Conservation (phyloP, 2,329 filamentous ascomycete species). For the Fusarium agapanthi region DNA sequence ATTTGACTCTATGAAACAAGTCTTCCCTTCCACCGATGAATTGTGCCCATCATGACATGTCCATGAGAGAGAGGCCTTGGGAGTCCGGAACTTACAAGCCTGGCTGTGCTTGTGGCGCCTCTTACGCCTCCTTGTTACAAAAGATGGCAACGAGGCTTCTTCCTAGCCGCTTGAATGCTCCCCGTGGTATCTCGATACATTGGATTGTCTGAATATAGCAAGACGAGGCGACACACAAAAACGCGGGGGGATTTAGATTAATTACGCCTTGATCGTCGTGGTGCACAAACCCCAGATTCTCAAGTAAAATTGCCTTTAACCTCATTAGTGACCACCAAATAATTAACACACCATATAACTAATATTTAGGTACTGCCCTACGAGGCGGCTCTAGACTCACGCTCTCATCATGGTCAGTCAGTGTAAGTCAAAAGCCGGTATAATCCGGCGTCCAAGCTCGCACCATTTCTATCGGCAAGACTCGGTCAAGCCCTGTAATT, state of each 20-base stretch:
- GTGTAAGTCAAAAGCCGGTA: not conserved
- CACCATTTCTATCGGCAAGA: constrained; percentile 18
- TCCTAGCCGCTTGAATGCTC: not conserved
- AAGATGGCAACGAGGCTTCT: not conserved
- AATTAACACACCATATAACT: not conserved
- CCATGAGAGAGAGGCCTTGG: not conserved
- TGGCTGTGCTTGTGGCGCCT: constrained; percentile 6
- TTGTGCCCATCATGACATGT: not conserved
- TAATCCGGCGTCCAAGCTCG: not conserved
- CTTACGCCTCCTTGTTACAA: not conserved
- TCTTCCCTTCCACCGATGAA: constrained; percentile 14
- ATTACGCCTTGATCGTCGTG: not conserved
- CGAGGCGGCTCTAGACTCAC: not conserved
- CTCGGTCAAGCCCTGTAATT: not conserved
- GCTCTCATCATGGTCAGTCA: not conserved
- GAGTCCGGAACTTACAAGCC: not conserved
- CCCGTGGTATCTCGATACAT: not conserved
- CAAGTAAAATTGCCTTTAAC: not conserved
- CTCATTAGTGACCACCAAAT: not conserved
- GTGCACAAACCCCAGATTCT: not conserved
- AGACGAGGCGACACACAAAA: not conserved
- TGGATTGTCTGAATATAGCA: not conserved
- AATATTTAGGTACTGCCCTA: not conserved
- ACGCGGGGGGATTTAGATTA: not conserved
- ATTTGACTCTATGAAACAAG: not conserved